Evolutionary conservation across 352 stramenopile species (phyloP).

Genomic region (Blastocystis sp.): DNA sequence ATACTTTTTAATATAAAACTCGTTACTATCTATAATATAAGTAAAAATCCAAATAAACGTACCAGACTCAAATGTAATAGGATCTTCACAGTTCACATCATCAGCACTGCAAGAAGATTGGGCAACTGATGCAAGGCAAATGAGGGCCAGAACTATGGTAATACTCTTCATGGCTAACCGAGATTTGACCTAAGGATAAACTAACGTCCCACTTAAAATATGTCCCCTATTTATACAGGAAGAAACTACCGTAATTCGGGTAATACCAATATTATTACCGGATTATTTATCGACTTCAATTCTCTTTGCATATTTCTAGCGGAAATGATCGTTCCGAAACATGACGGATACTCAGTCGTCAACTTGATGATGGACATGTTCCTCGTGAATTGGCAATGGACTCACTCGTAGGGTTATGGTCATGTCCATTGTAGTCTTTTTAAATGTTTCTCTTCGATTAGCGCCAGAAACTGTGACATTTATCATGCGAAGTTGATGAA

Average conservation of each 20-base stretch:
- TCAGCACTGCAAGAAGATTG: slow-evolving; percentile 9
- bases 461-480: background rate
- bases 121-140: slow-evolving; percentile 10
- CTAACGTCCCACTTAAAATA: background rate
- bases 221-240: background rate
- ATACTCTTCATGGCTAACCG: background rate
- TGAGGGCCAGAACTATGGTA: background rate
- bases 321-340: background rate
- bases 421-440: slow-evolving; percentile 34
- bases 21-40: background rate
- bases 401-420: slow-evolving; percentile 8
- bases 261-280: background rate
- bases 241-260: background rate
- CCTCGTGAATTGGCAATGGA: background rate
- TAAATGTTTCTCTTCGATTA: slow-evolving; percentile 14
- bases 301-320: background rate
- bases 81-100: slow-evolving; percentile 57
- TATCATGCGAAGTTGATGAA: background rate
- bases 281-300: background rate
- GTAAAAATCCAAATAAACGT: background rate
- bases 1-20: slow-evolving; percentile 21
- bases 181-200: background rate
- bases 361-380: slow-evolving; percentile 49
- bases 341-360: slow-evolving; percentile 15
- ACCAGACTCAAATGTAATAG: slow-evolving; percentile 21